Evolutionary conservation across 495 filamentous ascomycete genomes (phyloP).

Genomic region (Oidiodendron maius): DNA sequence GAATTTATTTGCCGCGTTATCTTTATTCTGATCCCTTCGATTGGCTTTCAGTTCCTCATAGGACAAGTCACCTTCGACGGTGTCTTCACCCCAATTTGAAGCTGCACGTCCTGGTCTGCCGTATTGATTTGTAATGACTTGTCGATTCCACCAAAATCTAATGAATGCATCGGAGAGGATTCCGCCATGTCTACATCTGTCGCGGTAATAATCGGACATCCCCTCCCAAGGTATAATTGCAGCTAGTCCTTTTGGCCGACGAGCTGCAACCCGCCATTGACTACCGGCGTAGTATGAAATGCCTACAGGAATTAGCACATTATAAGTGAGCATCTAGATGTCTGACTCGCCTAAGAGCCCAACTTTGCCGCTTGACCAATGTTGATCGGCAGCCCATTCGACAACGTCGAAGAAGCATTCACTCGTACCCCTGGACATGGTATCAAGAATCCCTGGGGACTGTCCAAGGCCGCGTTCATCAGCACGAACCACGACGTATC

Average conservation of each 20-base stretch:
- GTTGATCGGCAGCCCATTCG: constrained; percentile 31
- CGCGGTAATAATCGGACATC: constrained; percentile 33
- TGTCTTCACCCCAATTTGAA: constrained; percentile 41
- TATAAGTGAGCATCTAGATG: too few species aligned
- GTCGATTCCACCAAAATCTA: constrained; percentile 55
- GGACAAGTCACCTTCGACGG: constrained; percentile 44
- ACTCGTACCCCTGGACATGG: constrained; percentile 34
- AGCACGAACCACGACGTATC: constrained; percentile 38
- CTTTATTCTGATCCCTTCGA: constrained; percentile 50
- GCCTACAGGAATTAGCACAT: too few species aligned
- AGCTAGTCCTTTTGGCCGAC: constrained; percentile 32
- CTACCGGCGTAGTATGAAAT: constrained; percentile 28
- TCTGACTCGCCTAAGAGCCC: constrained; percentile 39
- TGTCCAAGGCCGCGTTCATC: constrained; percentile 36
- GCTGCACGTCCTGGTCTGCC: constrained; percentile 33
- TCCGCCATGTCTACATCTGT: constrained; percentile 45
- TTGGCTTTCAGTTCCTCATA: constrained; percentile 44
- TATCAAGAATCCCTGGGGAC: constrained; percentile 31
- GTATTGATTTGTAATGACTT: constrained; percentile 58
- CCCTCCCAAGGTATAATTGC: constrained; percentile 43
- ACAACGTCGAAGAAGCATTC: constrained; percentile 41
- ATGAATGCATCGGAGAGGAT: constrained; percentile 59
- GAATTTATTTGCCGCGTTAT: constrained; percentile 48
- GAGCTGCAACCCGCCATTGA: constrained; percentile 34
- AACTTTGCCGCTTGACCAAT: constrained; percentile 40